These are phyloP conservation scores for Rosa multiflora DNA, from an alignment of 306 rosid genomes.

Conservation along the genomic window DNA sequence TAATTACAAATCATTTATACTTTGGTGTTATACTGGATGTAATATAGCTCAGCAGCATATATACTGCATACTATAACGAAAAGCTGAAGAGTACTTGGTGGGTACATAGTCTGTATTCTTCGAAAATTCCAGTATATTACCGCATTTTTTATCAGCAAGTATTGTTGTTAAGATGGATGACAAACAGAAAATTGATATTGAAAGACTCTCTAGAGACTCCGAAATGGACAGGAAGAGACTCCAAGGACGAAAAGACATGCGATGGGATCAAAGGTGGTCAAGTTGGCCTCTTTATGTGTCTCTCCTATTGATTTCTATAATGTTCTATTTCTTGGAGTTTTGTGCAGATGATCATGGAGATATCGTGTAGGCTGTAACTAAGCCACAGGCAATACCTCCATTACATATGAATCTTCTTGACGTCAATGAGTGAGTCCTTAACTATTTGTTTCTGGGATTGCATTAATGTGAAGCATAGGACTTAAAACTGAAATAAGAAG, in stretches of 20 bases:
- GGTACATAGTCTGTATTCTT: slow-evolving; percentile 4
- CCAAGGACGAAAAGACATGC: slow-evolving; percentile 63
- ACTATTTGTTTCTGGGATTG: not conserved
- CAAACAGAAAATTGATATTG: not conserved
- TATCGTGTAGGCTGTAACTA: not conserved
- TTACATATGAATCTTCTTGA: not conserved
- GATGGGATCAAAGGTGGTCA: slow-evolving; percentile 39
- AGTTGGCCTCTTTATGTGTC: slow-evolving; percentile 65
- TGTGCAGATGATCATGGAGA: slow-evolving; percentile 12
- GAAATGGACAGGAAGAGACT: slow-evolving; percentile 22
- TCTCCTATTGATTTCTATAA: slow-evolving; percentile 22
- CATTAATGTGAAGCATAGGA: not conserved
- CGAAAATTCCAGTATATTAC: not conserved
- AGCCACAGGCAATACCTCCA: not conserved
- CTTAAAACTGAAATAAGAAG: too few relatives aligned
- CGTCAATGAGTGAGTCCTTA: not conserved
- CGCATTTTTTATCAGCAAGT: not conserved
- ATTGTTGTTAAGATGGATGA: not conserved
- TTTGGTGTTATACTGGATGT: not conserved
- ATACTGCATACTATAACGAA: not conserved
- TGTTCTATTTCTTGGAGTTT: slow-evolving; percentile 58
- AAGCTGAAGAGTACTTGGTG: not conserved
- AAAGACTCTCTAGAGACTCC: not conserved
- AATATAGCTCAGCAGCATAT: not conserved
- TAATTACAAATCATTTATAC: not conserved